Conservation (phyloP, 257 asterid species). For the Ilex aquifolium region DNA sequence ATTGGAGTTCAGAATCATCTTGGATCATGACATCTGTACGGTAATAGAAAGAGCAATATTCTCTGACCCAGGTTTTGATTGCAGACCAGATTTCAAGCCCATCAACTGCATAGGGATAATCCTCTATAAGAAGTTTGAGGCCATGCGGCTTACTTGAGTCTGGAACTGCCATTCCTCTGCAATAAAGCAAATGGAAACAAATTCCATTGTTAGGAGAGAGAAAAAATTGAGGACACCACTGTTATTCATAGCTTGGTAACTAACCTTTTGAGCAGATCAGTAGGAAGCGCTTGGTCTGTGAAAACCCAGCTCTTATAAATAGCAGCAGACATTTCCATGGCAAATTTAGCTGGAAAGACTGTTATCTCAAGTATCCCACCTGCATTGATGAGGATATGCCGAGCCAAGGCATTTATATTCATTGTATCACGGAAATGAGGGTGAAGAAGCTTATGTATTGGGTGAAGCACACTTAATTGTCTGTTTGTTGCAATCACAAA, state of each 20-base stretch:
- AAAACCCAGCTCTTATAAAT: constrained; percentile 48
- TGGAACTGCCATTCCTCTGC: constrained; percentile 39
- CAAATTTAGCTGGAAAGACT: constrained; percentile 28
- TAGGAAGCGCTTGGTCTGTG: constrained; percentile 49
- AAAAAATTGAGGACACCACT: too few species aligned
- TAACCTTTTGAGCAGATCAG: constrained; percentile 43
- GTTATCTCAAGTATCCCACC: constrained; percentile 46
- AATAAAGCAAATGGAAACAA: background rate
- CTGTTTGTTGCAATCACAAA: constrained; percentile 47
- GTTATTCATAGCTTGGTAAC: background rate
- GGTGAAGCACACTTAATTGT: constrained; percentile 45
- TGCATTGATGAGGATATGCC: constrained; percentile 31
- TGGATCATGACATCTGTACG: constrained; percentile 26
- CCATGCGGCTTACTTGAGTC: constrained; percentile 30
- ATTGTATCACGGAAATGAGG: constrained; percentile 45
- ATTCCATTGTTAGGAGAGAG: background rate
- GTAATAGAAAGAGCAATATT: constrained; percentile 33
- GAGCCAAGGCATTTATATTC: constrained; percentile 40
- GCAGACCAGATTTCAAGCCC: constrained; percentile 36
- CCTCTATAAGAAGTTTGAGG: constrained; percentile 37
- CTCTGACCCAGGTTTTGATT: constrained; percentile 39
- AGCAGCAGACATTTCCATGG: constrained; percentile 39
- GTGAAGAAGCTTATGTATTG: constrained; percentile 34
- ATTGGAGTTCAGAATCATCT: constrained; percentile 35
- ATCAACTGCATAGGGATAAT: constrained; percentile 33